A percentile compares a stretch with the other conserved stretches of the same genome.
Conservation (phyloP, 768 basidiomycete genomes). For the Boletus sp. region DNA sequence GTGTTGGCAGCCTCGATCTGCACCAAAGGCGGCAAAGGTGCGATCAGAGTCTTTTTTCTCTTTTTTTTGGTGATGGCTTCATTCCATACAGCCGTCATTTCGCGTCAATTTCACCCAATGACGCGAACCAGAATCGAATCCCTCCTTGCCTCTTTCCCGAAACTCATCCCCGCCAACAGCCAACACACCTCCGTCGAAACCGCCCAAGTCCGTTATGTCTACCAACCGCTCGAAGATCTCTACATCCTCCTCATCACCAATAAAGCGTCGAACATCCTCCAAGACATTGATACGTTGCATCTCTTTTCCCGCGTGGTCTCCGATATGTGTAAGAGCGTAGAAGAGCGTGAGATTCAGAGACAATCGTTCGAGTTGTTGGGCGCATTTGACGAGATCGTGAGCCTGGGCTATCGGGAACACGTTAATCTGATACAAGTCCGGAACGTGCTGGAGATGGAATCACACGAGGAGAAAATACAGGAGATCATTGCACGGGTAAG, state of each 20-base stretch:
- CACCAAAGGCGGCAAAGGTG: slow-evolving; percentile 90
- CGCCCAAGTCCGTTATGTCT: slow-evolving; percentile 92
- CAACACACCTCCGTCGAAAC: slow-evolving; percentile 98
- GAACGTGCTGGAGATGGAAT: slow-evolving; percentile 83
- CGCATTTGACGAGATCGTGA: slow-evolving; percentile 96
- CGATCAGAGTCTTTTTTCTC: slow-evolving; percentile 23
- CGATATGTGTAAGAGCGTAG: slow-evolving; percentile 81
- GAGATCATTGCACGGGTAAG: slow-evolving; percentile 94
- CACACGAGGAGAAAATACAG: slow-evolving; percentile 92
- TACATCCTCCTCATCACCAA: slow-evolving; percentile 98
- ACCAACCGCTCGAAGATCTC: slow-evolving; percentile 93
- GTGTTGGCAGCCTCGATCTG: slow-evolving; percentile 94
- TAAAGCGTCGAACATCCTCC: slow-evolving; percentile 97
- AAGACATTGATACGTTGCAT: slow-evolving; percentile 95
- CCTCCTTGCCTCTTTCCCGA: slow-evolving; percentile 94
- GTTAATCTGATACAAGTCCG: slow-evolving; percentile 77
- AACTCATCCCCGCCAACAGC: slow-evolving; percentile 90
- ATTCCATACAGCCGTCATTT: slow-evolving; percentile 71
- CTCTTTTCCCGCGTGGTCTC: slow-evolving; percentile 93
- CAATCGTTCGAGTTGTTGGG: slow-evolving; percentile 92
- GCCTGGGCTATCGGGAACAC: slow-evolving; percentile 79
- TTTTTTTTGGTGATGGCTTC: neutral
- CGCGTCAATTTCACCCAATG: slow-evolving; percentile 94
- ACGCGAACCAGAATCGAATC: slow-evolving; percentile 90
- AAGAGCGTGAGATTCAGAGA: slow-evolving; percentile 85